These are phyloP conservation scores for Earliella scabrosa DNA, from an alignment of 1,284 basidiomycete species.

Conservation along the genomic window DNA sequence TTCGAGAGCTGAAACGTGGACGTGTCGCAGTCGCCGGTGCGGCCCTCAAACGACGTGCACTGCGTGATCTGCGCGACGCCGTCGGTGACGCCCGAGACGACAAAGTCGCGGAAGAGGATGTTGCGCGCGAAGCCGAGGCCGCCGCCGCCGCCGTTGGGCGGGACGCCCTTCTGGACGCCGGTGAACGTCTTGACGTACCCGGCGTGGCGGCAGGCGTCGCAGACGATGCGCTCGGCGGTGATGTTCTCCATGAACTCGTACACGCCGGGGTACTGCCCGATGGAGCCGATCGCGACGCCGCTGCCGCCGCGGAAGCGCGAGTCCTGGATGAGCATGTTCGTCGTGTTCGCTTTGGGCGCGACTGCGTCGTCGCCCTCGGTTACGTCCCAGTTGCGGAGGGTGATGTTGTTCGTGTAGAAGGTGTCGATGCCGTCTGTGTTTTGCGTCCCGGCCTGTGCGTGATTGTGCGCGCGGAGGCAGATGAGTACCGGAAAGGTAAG, in stretches of 20 bases:
- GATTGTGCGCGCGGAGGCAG: too few relatives aligned
- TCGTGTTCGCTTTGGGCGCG: constrained; percentile 1
- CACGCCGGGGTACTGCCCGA: not conserved
- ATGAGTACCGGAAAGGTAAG: not conserved
- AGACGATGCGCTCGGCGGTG: not conserved
- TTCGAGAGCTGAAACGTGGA: constrained; percentile 1
- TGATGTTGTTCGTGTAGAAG: constrained; percentile 7
- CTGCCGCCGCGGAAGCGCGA: not conserved
- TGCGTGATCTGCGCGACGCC: not conserved
- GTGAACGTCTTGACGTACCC: constrained; percentile 2
- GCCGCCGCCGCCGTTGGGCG: not conserved
- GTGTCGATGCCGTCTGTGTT: constrained; percentile 5
- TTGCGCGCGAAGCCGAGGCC: not conserved
- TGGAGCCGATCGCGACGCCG: constrained; percentile 1
- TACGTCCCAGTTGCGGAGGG: not conserved
- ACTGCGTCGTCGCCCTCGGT: not conserved
- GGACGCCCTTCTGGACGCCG: constrained; percentile 1
- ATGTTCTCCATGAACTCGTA: constrained; percentile 6
- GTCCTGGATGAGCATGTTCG: constrained; percentile 3
- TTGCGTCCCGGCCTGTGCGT: not conserved
- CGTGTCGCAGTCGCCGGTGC: constrained; percentile 3
- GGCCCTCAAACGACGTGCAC: not conserved
- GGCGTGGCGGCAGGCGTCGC: not conserved
- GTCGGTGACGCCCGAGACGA: not conserved
- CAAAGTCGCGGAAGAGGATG: not conserved